These are phyloP conservation scores for Hondaea fermentalgiana DNA, from an alignment of 108 stramenopile species.

Conservation along the genomic window DNA sequence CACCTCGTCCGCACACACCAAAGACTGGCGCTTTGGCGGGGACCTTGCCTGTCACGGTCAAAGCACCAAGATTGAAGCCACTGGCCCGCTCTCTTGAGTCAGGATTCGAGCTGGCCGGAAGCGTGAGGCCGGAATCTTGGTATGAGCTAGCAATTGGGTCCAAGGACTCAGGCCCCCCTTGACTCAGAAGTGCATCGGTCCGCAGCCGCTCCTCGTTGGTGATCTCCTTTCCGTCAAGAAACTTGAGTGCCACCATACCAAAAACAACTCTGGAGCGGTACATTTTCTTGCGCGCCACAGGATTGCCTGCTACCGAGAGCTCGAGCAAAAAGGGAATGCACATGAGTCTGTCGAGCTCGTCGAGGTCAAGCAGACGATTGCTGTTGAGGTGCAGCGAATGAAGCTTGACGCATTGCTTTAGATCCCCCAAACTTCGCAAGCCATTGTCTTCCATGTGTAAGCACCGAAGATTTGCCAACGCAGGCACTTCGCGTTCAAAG, in stretches of 20 bases:
- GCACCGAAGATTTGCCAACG: constrained; percentile 24
- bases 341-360: constrained; percentile 22
- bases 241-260: neutral
- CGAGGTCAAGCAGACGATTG: constrained; percentile 18
- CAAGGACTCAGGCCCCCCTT: neutral
- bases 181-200: neutral
- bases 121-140: neutral
- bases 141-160: neutral
- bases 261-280: neutral
- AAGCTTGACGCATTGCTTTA: neutral
- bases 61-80: neutral
- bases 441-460: constrained; percentile 38
- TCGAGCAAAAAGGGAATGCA: neutral
- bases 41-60: neutral
- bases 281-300: constrained; percentile 22
- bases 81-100: neutral
- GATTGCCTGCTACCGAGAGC: constrained; percentile 8
- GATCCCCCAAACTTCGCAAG: neutral
- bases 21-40: neutral
- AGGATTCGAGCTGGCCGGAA: neutral
- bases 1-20: neutral
- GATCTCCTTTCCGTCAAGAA: constrained; percentile 18
- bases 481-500: neutral
- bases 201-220: constrained; percentile 13
- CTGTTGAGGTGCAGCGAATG: neutral